Percentiles rank a stretch among this genome's conserved stretches.
Conservation (phyloP, 768 basidiomycete genomes). For the Boletus reticulatus region DNA sequence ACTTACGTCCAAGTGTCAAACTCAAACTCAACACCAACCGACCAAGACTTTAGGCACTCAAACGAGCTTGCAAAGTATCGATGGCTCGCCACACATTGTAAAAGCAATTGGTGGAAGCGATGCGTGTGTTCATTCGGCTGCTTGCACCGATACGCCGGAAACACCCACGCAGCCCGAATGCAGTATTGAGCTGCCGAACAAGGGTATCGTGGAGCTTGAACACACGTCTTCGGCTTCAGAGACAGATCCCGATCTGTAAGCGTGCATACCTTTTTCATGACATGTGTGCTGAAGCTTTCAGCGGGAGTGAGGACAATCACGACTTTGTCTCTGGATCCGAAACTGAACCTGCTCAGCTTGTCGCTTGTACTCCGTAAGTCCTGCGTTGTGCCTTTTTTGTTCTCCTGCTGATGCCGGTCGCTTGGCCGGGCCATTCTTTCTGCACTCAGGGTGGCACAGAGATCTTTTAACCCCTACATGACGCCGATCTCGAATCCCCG, state of each 20-base stretch:
- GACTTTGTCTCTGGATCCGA: background rate
- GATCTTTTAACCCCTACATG: constrained; percentile 24
- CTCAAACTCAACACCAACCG: background rate
- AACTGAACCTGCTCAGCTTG: background rate
- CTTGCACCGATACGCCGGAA: background rate
- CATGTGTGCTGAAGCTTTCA: background rate
- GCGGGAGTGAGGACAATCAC: background rate
- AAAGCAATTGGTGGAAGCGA: background rate
- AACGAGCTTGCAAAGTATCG: constrained; percentile 12
- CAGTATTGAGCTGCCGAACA: background rate
- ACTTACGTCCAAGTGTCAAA: constrained; percentile 3
- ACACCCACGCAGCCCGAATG: background rate
- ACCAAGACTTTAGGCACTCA: constrained; percentile 21
- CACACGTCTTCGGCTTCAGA: background rate
- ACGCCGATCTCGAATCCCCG: constrained; percentile 27
- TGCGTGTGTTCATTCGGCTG: background rate
- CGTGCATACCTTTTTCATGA: background rate
- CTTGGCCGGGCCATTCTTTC: background rate
- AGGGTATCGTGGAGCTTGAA: background rate
- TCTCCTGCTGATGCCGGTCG: background rate
- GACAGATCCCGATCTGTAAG: constrained; percentile 9
- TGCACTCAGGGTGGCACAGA: constrained; percentile 11
- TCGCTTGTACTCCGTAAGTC: constrained; percentile 21
- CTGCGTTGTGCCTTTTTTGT: background rate
- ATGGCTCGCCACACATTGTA: background rate